Evolutionary conservation across 2,329 filamentous ascomycete genomes (phyloP).

Genomic region (Leptographium wingfieldii): DNA sequence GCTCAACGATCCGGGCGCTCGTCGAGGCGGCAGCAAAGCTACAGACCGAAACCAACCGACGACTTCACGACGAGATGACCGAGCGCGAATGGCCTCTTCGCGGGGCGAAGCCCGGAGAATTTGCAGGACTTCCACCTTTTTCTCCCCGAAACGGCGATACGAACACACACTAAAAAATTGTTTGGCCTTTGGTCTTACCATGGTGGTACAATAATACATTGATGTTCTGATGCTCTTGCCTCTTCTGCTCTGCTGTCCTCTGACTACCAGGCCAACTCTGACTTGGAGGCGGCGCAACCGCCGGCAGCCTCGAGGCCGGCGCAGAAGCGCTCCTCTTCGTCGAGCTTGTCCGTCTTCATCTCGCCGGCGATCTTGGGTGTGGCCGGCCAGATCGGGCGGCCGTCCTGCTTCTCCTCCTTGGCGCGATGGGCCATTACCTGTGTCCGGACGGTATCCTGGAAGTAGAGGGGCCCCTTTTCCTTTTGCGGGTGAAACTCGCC

Average conservation of each 20-base stretch:
- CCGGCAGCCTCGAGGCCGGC: not conserved
- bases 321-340: conserved; percentile 19
- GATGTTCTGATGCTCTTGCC: not conserved
- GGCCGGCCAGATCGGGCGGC: conserved; percentile 20
- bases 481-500: conserved; percentile 38
- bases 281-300: not conserved
- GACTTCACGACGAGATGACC: too few relatives aligned
- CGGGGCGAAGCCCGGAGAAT: too few relatives aligned
- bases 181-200: not conserved
- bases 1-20: too few relatives aligned
- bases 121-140: too few relatives aligned
- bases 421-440: conserved; percentile 18
- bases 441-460: conserved; percentile 17
- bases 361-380: conserved; percentile 13
- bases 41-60: too few relatives aligned
- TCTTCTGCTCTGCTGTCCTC: not conserved
- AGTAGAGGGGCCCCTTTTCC: conserved; percentile 41
- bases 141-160: not conserved
- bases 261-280: not conserved
- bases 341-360: conserved; percentile 14
- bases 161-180: too few relatives aligned
- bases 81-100: too few relatives aligned
- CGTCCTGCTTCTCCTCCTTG: conserved; percentile 12
- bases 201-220: not conserved
- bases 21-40: too few relatives aligned